Base-by-base conservation (phyloP, 2,329 filamentous ascomycete species). In the Pyrenophora graminea region DNA sequence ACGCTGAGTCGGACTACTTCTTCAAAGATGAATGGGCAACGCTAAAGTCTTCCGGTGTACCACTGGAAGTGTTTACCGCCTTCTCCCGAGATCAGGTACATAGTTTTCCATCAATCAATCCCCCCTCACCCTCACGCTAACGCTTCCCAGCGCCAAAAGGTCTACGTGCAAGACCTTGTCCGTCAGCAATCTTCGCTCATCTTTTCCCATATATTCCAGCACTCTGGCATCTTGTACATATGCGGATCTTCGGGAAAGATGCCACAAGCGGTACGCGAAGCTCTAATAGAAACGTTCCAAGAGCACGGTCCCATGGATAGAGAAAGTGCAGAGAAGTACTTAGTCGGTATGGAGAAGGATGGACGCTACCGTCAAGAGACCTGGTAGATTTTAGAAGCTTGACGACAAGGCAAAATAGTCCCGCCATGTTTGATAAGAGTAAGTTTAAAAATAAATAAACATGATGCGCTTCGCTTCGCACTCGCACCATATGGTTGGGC, bases 11-110 rank as follows among this genome's bases (percentile, higher is more conserved):
- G 0, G 94, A 99, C 70, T 97, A 84, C 74, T 92, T 91, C 75
- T 99, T 94, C 70, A 73, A 79, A 4, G 72, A 86, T 0, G 92
- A 97, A 56, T 97, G 91, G 91, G 64, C 76, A 1, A 34, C 66
- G 0, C 59, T 86, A 1, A 58, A 71, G 6, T 57, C 68, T 1
- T 51, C 71, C 1, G 71, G 79, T 1, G 72, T 76, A 1, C 71
- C 69, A 4, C 44, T 89, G 5, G 73, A 78, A 6, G 79, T 89
- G 2, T 75, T 81, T 44, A 81, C 84, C 0, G 88, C 88, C 0
- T 91, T 91, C 67, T 91, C 88, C 2, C 75, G 89, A 33, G 88
- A 91, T 58, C 85, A 88, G 66, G 72, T 74, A 48, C 3, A 30
- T 30, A 39, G 58, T 57, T 10, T 15, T 15, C 15, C 13, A 27